phyloP scores from a whole-genome alignment of 2,329 filamentous ascomycete species.

The Penicillium sp. region DNA sequence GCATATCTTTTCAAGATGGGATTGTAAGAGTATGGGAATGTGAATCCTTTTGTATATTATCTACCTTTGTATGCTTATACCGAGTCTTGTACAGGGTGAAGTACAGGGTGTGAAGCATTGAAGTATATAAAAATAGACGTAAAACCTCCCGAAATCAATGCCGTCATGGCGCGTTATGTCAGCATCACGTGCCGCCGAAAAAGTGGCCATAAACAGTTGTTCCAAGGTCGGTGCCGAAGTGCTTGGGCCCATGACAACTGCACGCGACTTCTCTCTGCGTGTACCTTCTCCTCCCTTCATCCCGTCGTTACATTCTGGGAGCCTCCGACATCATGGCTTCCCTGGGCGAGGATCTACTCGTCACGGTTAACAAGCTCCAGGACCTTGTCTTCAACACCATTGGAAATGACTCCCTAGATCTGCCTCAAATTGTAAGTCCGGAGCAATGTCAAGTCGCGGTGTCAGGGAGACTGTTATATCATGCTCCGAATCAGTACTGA shows the following conservation, averaged over 20 bases:
- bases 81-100: neutral
- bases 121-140: neutral
- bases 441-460: neutral
- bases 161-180: constrained; percentile 20
- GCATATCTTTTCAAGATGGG: no score
- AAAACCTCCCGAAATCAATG: constrained; percentile 4
- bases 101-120: no score
- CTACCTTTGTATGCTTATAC: no score
- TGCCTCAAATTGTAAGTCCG: constrained; percentile 88
- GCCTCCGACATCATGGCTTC: constrained; percentile 69
- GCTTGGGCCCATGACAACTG: constrained; percentile 3
- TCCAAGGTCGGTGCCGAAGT: constrained; percentile 13
- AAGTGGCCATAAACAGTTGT: constrained; percentile 23
- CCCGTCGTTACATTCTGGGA: neutral
- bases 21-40: no score
- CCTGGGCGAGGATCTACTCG: constrained; percentile 91
- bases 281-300: neutral
- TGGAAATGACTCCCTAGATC: constrained; percentile 94
- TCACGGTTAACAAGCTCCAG: constrained; percentile 96
- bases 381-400: constrained; percentile 99
- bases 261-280: constrained; percentile 7
- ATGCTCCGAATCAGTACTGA: constrained; percentile 13
- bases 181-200: constrained; percentile 21
- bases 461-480: neutral
- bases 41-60: no score